Evolutionary conservation across 306 rosid genomes (phyloP).

Genomic region (Albizia julibrissin): DNA sequence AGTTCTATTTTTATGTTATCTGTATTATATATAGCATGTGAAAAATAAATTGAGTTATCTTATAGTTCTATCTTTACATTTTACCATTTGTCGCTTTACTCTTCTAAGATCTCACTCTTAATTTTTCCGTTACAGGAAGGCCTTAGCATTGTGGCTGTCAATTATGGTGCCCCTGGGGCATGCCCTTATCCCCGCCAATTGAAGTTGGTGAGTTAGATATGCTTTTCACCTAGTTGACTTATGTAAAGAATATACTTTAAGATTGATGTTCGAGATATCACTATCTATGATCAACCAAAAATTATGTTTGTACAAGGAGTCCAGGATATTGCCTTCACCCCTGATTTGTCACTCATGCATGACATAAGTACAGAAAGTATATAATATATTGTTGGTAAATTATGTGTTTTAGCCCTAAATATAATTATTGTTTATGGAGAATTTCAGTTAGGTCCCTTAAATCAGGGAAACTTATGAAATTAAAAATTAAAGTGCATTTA

Average conservation of each 20-base stretch:
- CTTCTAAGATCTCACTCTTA: conserved; percentile 22
- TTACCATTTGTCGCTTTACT: conserved; percentile 2
- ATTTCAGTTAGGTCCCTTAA: background rate
- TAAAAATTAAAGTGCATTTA: background rate
- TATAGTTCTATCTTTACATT: conserved; percentile 2
- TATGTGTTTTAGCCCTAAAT: background rate
- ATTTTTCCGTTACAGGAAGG: conserved; percentile 69
- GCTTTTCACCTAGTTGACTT: background rate
- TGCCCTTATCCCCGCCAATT: conserved; percentile 84
- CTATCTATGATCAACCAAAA: background rate
- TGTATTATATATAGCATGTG: background rate
- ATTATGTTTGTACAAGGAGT: background rate
- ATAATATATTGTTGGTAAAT: background rate
- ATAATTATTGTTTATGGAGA: conserved; percentile 12
- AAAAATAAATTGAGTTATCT: background rate
- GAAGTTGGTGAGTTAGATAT: conserved; percentile 61
- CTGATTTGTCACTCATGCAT: background rate
- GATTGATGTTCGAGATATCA: background rate
- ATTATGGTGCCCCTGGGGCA: conserved; percentile 82
- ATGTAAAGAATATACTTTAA: background rate
- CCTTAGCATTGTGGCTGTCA: conserved; percentile 78
- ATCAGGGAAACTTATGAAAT: background rate
- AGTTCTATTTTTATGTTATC: background rate
- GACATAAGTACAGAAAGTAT: background rate
- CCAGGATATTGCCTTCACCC: background rate